phyloP scores from a whole-genome alignment of 176 grass and related monocot genomes.

The Aegilops umbellulata region DNA sequence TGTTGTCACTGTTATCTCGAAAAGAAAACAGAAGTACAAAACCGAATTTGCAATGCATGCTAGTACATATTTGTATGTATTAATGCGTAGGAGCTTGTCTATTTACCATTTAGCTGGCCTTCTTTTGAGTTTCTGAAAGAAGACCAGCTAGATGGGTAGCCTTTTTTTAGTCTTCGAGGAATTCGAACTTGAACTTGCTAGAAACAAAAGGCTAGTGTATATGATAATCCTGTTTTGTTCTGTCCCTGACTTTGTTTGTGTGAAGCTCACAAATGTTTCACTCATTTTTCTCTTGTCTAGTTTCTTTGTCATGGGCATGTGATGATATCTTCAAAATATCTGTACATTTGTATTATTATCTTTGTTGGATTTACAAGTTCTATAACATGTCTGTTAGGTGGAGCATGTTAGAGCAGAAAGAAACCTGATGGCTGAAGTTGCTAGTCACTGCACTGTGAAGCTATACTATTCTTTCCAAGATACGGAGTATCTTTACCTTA shows the following conservation, averaged over 20 bases:
- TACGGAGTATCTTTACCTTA: conserved; percentile 82
- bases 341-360: not conserved
- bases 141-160: no score
- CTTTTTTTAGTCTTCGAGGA: not conserved
- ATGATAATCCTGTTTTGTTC: conserved; percentile 18
- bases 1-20: not conserved
- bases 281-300: conserved; percentile 13
- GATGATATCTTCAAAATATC: not conserved
- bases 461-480: conserved; percentile 99
- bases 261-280: not conserved
- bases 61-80: conserved; percentile 12
- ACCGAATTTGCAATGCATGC: not conserved
- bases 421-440: conserved; percentile 95
- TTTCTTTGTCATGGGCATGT: conserved; percentile 5
- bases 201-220: not conserved
- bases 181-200: conserved; percentile 12
- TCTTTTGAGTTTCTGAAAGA: not conserved
- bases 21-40: not conserved
- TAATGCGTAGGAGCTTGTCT: not conserved
- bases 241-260: conserved; percentile 11
- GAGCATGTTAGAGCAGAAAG: conserved; percentile 99
- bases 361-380: conserved; percentile 14
- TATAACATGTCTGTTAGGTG: conserved; percentile 56
- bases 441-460: conserved; percentile 94
- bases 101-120: not conserved